Evolutionary conservation across 2,329 filamentous ascomycete species (phyloP), one percentile per base, ranked within the genome.

Genomic region (Westerdykella sp.): DNA sequence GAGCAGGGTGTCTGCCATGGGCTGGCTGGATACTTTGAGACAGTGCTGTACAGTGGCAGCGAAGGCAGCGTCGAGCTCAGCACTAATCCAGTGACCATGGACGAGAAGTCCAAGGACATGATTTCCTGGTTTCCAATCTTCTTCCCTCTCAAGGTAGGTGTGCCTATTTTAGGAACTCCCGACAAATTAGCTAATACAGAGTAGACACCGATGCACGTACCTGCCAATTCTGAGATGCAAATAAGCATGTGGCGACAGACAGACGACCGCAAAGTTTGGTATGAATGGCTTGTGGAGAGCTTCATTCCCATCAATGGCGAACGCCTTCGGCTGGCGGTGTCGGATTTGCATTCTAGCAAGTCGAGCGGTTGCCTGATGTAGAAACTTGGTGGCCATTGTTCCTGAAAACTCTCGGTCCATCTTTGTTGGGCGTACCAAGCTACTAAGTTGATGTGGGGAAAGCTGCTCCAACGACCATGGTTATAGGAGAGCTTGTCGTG

Each of bases 101-200:
- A 93, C 43, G 73, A 73, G 44, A 97, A 97, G 78, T 95, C 89
- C 74, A 85, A 85, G 62, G 90, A 94, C 57, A 98, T 98, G 94
- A 95, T 96, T 51, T 95, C 87, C 43, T 98, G 93, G 93, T 98
- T 98, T 65, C 93, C 93, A 1, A 97, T 98, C 23, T 96, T 91
- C 71, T 98, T 98, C 63, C 93, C 94, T 0, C 71, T 98, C 12
- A 95, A 93, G 81, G 89, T 90, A 73, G 60, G 78, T 64, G 40
- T 16, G 15, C 28, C 32, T 31, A 25, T 12, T 31, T 36, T 15
- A 10, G 12, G 18, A 12, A 35, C n/a, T 4, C 32, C 15, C 11
- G n/a, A 41, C 13, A 25, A 25, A n/a, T 28, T 41, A 15, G 23
- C 39, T 22, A 14, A 12, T 31, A 5, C 11, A 2, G 1, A 35